Evolutionary conservation across 768 basidiomycete genomes (phyloP).

Genomic region (Vararia minispora): DNA sequence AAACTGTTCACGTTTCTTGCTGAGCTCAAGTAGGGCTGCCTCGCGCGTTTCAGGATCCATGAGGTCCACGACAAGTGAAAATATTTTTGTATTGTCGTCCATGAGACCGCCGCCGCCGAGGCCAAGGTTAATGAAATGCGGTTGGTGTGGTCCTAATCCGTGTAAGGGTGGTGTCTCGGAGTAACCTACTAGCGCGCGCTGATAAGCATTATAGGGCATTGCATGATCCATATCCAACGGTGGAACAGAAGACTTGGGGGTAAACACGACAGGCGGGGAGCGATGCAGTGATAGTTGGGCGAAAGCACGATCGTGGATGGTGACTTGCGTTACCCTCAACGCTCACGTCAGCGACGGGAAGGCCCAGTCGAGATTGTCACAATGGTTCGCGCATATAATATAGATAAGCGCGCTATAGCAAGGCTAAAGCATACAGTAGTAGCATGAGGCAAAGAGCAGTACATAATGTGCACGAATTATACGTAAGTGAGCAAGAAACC

Average conservation of each 20-base stretch:
- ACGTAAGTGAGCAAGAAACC: constrained; percentile 10
- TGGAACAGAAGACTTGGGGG: too few species aligned
- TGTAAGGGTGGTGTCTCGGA: constrained; percentile 44
- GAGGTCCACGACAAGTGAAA: constrained; percentile 78
- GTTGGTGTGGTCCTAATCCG: constrained; percentile 27
- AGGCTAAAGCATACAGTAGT: too few species aligned
- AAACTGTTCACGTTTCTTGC: constrained; percentile 98
- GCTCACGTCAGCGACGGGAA: too few species aligned
- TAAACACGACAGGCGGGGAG: too few species aligned
- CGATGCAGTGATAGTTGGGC: too few species aligned
- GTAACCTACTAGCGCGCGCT: constrained; percentile 40
- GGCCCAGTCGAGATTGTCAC: too few species aligned
- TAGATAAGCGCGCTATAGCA: too few species aligned
- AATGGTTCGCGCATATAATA: too few species aligned
- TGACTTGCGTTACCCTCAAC: too few species aligned
- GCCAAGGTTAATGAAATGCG: constrained; percentile 25
- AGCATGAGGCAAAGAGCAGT: too few species aligned
- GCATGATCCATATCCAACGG: constrained; percentile 59
- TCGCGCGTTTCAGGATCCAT: constrained; percentile 80
- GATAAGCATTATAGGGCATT: constrained; percentile 49
- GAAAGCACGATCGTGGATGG: too few species aligned
- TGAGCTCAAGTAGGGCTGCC: constrained; percentile 84
- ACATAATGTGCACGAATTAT: too few species aligned
- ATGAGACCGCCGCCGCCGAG: constrained; percentile 15
- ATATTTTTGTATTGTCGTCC: constrained; percentile 57